Base-by-base conservation (phyloP, 169 alveolate species). In the Toxoplasma gondii region DNA sequence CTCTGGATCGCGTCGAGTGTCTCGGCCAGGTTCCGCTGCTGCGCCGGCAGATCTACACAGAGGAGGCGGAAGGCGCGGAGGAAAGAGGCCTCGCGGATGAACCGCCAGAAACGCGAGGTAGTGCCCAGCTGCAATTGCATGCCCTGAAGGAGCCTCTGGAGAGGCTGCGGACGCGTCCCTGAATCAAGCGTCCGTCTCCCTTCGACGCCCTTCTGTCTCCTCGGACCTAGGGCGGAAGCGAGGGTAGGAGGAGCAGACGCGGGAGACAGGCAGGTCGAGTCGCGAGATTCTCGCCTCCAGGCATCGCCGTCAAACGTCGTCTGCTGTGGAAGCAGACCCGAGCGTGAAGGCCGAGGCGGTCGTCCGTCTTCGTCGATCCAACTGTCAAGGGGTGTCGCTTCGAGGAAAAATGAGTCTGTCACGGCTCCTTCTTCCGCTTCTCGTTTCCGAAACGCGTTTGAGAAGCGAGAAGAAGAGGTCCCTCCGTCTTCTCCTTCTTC, bases 31-130 rank as follows among this genome's bases (percentile, higher is more conserved):
- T 1, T 29, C 16, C 67, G 53, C 12, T 39, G 90, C 36, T 82
- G 90, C 4, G 67, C 4, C 64, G 90, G 90, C 17, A 49, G 31
- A 12, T 82, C 90, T 2, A 82, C 24, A 39, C 54, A 43, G 41
- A 82, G 90, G 41, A 82, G 90, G 31, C 64, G 58, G 4, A 82
- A 43, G 41, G 90, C 90, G 41, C 31, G 7, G 24, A 82, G 90
- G 36, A 82, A 36, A 43, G 67, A 82, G 38, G 90, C 34, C 17
- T 43, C 67, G 29, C 67, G 90, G 34, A 82, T 41, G 24, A 10
- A 38, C 90, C 67, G n/a, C 90, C 90, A 82, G 64, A 82, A 82
- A 41, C 69, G 53, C 34, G 90, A 82, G 41, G 67, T 43, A 10
- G 41, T 17, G 0, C n/a, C 24, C 90, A 82, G n/a, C 64, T 41